Evolutionary conservation across 148 eudicot genomes (phyloP).

Genomic region (Drosera capensis): DNA sequence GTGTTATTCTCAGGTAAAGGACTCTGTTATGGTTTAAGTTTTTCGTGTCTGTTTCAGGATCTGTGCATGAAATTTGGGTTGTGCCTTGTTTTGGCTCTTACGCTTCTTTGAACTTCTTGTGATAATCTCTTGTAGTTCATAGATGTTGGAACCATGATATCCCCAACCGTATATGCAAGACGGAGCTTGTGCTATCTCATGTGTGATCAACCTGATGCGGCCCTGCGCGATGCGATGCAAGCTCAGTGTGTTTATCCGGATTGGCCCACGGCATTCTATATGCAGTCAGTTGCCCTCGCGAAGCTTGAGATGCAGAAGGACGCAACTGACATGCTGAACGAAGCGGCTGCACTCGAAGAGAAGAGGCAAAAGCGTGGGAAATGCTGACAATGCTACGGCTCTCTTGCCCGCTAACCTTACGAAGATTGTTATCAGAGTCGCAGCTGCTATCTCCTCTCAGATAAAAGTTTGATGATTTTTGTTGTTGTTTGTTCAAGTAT

Average conservation of each 20-base stretch:
- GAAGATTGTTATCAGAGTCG: not conserved
- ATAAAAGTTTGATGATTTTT: no score
- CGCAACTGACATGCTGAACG: conserved; percentile 69
- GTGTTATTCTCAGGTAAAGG: conserved; percentile 64
- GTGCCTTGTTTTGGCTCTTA: not conserved
- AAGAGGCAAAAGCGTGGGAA: conserved; percentile 54
- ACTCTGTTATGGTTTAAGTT: not conserved
- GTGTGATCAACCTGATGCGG: conserved; percentile 62
- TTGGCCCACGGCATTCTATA: conserved; percentile 82
- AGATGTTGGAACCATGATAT: conserved; percentile 51
- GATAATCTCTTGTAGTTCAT: conserved; percentile 52
- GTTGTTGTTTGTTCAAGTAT: no score
- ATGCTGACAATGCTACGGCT: conserved; percentile 4
- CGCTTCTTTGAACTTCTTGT: not conserved
- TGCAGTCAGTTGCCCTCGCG: conserved; percentile 80
- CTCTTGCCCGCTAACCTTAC: no score
- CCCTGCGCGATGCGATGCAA: conserved; percentile 84
- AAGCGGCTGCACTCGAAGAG: conserved; percentile 68
- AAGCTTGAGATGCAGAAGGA: conserved; percentile 86
- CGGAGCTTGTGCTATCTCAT: conserved; percentile 67
- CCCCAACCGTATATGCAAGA: conserved; percentile 65
- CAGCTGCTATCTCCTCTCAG: not conserved
- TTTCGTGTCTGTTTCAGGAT: not conserved
- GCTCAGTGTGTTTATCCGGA: conserved; percentile 71
- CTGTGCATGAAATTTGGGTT: not conserved